phyloP scores from a whole-genome alignment of 306 rosid species.

The Castanospermum australe region DNA sequence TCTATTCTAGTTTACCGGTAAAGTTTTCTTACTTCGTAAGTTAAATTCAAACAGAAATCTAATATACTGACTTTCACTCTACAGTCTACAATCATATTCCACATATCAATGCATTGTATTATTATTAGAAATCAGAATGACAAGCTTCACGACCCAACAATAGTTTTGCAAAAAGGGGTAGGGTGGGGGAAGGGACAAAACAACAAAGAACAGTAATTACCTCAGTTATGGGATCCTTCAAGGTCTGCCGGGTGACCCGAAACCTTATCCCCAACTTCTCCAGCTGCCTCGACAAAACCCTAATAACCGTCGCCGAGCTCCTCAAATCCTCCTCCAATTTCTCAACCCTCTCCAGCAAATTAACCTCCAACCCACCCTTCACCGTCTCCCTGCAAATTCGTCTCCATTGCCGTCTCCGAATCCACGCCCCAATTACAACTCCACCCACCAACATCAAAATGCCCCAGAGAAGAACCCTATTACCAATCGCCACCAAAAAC shows the following conservation, averaged over 20 bases:
- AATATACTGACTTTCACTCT: background rate
- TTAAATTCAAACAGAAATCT: background rate
- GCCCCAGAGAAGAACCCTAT: constrained; percentile 39
- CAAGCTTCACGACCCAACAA: background rate
- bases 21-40: background rate
- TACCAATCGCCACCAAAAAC: constrained; percentile 34
- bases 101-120: background rate
- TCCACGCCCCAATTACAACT: constrained; percentile 61
- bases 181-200: too few species aligned
- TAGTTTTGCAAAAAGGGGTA: background rate
- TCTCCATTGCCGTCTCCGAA: constrained; percentile 72
- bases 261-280: constrained; percentile 89
- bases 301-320: constrained; percentile 48
- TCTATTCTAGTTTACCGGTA: background rate
- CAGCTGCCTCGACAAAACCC: constrained; percentile 80
- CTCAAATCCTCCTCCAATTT: constrained; percentile 80
- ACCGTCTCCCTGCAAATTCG: constrained; percentile 39
- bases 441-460: constrained; percentile 46
- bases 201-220: constrained; percentile 35
- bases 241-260: constrained; percentile 61
- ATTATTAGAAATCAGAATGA: background rate
- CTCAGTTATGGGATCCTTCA: constrained; percentile 82
- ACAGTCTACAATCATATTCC: background rate
- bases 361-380: constrained; percentile 59
- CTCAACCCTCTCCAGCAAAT: constrained; percentile 69